phyloP scores from a whole-genome alignment of 176 grass and related monocot species.

The Lolium rigidum region DNA sequence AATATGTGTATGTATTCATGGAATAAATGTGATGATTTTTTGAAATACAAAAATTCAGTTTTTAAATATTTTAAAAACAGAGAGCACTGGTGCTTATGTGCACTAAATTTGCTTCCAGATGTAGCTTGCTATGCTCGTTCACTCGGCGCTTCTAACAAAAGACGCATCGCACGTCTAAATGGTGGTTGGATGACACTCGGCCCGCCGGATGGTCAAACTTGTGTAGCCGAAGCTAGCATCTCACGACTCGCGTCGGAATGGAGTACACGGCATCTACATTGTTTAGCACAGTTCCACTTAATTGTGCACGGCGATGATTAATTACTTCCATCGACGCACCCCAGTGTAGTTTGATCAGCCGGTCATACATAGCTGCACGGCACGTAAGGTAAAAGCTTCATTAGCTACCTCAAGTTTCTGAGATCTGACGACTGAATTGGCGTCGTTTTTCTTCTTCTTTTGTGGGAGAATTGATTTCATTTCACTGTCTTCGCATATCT shows the following conservation, averaged over 20 bases:
- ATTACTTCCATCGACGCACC: background rate
- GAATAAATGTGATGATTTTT: too few relatives aligned
- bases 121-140: too few relatives aligned
- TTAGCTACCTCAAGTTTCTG: background rate
- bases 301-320: background rate
- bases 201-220: background rate
- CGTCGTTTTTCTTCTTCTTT: too few relatives aligned
- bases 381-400: background rate
- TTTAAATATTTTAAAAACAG: too few relatives aligned
- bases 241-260: background rate
- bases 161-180: background rate
- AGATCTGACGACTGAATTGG: too few relatives aligned
- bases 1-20: too few relatives aligned
- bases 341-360: background rate
- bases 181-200: slow-evolving; percentile 45
- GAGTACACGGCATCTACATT: background rate
- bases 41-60: too few relatives aligned
- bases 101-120: too few relatives aligned
- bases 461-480: background rate
- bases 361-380: background rate
- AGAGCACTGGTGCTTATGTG: too few relatives aligned
- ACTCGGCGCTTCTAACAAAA: background rate
- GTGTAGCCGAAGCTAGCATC: slow-evolving; percentile 7
- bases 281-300: background rate
- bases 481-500: background rate